Evolutionary conservation across 2,329 filamentous ascomycete species (phyloP).

Genomic region (Orbilia oligospora): DNA sequence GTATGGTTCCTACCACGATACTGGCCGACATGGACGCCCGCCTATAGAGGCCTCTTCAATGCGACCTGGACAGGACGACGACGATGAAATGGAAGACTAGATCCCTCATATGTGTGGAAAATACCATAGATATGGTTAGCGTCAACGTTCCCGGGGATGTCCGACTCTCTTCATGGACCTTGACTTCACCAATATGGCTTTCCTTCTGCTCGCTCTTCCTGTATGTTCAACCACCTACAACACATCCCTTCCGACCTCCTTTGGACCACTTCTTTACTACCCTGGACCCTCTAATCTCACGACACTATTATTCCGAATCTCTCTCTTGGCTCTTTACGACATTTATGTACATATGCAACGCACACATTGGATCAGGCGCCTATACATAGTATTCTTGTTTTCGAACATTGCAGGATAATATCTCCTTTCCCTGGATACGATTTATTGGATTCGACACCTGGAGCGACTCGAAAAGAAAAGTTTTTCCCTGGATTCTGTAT

Average conservation of each 20-base stretch:
- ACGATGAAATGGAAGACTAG: slow-evolving; percentile 58
- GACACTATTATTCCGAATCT: slow-evolving; percentile 24
- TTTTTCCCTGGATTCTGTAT: slow-evolving; percentile 26
- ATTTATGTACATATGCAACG: slow-evolving; percentile 56
- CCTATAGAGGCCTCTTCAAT: slow-evolving; percentile 50
- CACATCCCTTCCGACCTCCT: neutral
- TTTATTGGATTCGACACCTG: slow-evolving; percentile 27
- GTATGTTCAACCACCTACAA: slow-evolving; percentile 19
- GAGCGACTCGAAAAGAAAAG: slow-evolving; percentile 15
- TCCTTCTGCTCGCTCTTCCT: slow-evolving; percentile 12
- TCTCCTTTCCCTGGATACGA: slow-evolving; percentile 31
- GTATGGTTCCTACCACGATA: slow-evolving; percentile 47
- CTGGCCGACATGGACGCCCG: slow-evolving; percentile 30
- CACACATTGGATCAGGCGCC: slow-evolving; percentile 46
- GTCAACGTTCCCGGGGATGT: slow-evolving; percentile 9
- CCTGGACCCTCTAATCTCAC: slow-evolving; percentile 26
- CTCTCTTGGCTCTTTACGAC: slow-evolving; percentile 37
- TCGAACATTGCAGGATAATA: slow-evolving; percentile 47
- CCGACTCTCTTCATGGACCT: slow-evolving; percentile 4
- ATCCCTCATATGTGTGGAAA: neutral
- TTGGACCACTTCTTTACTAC: slow-evolving; percentile 25
- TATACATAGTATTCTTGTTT: slow-evolving; percentile 47
- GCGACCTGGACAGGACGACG: slow-evolving; percentile 44
- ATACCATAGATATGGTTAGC: slow-evolving; percentile 6
- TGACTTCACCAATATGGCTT: slow-evolving; percentile 7